A percentile compares a stretch with the other conserved stretches of the same genome.
These are phyloP conservation scores for Linderina pennispora DNA, from an alignment of 192 early-diverging fungal species.

Conservation along the genomic window DNA sequence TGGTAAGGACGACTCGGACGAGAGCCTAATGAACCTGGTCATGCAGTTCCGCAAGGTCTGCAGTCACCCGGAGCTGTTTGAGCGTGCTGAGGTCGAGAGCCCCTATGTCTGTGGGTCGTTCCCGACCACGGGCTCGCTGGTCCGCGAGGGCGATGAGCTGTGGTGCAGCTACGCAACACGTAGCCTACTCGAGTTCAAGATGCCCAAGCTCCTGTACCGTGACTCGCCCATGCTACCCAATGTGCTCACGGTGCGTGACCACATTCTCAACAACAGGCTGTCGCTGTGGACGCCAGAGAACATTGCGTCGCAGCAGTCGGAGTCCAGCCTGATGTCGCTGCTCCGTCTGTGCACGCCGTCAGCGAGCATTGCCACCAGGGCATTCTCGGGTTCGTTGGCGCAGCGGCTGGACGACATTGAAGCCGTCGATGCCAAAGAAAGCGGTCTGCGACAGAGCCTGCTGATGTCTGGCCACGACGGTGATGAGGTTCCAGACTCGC, in stretches of 20 bases:
- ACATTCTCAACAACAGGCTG: constrained; percentile 13
- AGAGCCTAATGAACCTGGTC: constrained; percentile 89
- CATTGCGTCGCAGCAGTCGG: constrained; percentile 5
- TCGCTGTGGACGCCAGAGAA: constrained; percentile 25
- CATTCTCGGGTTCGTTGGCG: constrained; percentile 15
- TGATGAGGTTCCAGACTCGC: too few species aligned
- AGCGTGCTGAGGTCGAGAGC: constrained; percentile 73
- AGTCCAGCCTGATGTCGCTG: constrained; percentile 15
- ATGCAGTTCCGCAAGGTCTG: constrained; percentile 92
- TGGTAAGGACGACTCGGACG: constrained; percentile 64
- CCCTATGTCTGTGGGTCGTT: constrained; percentile 61
- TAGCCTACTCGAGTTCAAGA: constrained; percentile 54
- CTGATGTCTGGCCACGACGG: too few species aligned
- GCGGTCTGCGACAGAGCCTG: constrained; percentile 10
- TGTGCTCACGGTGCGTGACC: constrained; percentile 11
- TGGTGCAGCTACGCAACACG: constrained; percentile 57
- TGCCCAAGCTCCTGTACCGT: constrained; percentile 66
- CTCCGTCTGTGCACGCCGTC: constrained; percentile 37
- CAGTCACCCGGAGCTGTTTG: constrained; percentile 85
- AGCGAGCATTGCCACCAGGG: constrained; percentile 6
- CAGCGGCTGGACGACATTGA: constrained; percentile 14
- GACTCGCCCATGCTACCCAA: constrained; percentile 37
- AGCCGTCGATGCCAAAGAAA: neutral
- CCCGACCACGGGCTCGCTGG: constrained; percentile 53
- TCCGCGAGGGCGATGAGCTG: constrained; percentile 54